Evolutionary conservation across 805 yeast species (phyloP).

Genomic region (Pichia nakasei): DNA sequence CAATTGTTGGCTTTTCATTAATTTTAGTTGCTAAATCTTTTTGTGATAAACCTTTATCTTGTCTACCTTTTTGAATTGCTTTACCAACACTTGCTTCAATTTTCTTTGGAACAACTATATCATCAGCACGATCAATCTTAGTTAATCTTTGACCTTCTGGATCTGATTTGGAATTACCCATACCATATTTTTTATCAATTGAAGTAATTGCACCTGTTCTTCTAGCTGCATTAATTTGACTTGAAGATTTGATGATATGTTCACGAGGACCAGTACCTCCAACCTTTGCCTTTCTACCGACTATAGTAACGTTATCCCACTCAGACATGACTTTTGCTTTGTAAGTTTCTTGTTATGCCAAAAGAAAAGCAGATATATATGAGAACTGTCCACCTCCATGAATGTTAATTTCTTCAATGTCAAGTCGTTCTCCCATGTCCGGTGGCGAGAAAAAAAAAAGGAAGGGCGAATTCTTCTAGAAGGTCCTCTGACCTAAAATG

Average conservation of each 20-base stretch:
- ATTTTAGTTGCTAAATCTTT: conserved; percentile 93
- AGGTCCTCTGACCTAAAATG: no score
- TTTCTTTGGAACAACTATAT: conserved; percentile 87
- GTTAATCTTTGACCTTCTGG: conserved; percentile 94
- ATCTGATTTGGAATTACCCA: conserved; percentile 52
- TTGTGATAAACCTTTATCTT: conserved; percentile 82
- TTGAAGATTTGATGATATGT: conserved; percentile 67
- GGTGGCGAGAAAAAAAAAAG: neutral
- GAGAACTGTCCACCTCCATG: no score
- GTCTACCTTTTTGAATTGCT: conserved; percentile 77
- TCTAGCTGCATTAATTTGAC: conserved; percentile 87
- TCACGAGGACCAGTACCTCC: conserved; percentile 82
- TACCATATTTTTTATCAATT: conserved; percentile 86
- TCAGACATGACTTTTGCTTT: conserved; percentile 36
- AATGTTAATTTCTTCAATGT: no score
- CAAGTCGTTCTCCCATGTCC: no score
- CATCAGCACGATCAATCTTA: conserved; percentile 87
- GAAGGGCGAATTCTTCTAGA: neutral
- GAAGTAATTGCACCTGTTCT: conserved; percentile 83
- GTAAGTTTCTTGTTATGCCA: neutral
- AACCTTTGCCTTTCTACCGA: conserved; percentile 81
- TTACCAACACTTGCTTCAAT: conserved; percentile 79
- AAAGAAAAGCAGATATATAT: no score
- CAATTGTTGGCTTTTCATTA: conserved; percentile 91
- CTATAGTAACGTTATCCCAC: conserved; percentile 88